phyloP scores from a whole-genome alignment of 2,329 filamentous ascomycete genomes.

The Zasmidium citrigriseum region DNA sequence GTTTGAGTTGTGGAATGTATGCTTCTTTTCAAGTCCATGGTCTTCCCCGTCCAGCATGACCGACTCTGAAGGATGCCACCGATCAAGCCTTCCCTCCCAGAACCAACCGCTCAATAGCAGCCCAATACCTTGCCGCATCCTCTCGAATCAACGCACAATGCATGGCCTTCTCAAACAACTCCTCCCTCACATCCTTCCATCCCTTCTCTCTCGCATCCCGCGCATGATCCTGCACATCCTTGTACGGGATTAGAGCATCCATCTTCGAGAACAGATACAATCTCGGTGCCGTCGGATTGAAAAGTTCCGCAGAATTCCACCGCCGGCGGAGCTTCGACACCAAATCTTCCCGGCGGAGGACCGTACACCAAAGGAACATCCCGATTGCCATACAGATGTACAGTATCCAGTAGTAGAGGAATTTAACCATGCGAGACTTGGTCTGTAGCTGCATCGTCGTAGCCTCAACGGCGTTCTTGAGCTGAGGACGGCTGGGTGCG shows the following conservation, averaged over 20 bases:
- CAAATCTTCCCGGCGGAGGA: constrained; percentile 10
- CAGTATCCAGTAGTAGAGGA: neutral
- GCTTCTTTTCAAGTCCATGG: no score
- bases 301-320: constrained; percentile 15
- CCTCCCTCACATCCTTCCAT: constrained; percentile 49
- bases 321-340: constrained; percentile 11
- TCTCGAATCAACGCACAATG: constrained; percentile 64
- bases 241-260: constrained; percentile 57
- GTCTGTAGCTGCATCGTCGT: constrained; percentile 4
- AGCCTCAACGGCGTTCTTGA: neutral
- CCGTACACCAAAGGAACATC: constrained; percentile 3
- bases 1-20: no score
- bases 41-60: no score
- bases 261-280: constrained; percentile 62
- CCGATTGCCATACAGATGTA: neutral
- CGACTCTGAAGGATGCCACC: no score
- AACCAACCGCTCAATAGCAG: constrained; percentile 25
- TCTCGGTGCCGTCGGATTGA: constrained; percentile 36
- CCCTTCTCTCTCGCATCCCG: constrained; percentile 51
- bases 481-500: neutral
- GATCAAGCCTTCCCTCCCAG: no score
- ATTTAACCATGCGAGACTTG: neutral
- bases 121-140: constrained; percentile 62
- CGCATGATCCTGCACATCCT: constrained; percentile 59
- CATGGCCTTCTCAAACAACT: constrained; percentile 58